phyloP scores from a whole-genome alignment of 495 filamentous ascomycete species.

The Chaetomium cochliodes region DNA sequence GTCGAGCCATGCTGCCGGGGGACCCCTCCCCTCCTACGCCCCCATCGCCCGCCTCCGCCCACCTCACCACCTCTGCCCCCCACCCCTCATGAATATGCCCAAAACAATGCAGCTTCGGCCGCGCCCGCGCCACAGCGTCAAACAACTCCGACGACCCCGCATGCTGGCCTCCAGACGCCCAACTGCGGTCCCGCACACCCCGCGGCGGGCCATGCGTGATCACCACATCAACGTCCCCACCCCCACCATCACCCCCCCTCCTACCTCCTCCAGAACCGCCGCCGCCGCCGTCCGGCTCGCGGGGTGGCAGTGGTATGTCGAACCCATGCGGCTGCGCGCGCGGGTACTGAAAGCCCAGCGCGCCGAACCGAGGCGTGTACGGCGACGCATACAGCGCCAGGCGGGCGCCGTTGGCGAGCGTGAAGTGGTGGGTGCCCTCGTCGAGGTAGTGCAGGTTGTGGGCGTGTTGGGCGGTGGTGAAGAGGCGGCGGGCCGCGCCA shows the following conservation, averaged over 20 bases:
- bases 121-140: slow-evolving; percentile 49
- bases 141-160: slow-evolving; percentile 61
- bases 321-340: slow-evolving; percentile 39
- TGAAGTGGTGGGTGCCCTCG: slow-evolving; percentile 60
- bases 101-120: slow-evolving; percentile 65
- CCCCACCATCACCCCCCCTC: too few species aligned
- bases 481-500: not conserved
- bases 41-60: slow-evolving; percentile 44
- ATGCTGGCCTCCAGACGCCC: slow-evolving; percentile 31
- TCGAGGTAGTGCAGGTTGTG: slow-evolving; percentile 59
- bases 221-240: slow-evolving; percentile 55
- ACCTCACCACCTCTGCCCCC: slow-evolving; percentile 62
- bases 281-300: too few species aligned
- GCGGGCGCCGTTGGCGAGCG: slow-evolving; percentile 55
- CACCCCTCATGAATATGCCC: slow-evolving; percentile 75
- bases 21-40: slow-evolving; percentile 32
- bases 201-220: slow-evolving; percentile 74
- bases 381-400: slow-evolving; percentile 70
- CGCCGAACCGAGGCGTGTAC: slow-evolving; percentile 57
- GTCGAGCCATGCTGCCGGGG: slow-evolving; percentile 27
- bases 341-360: slow-evolving; percentile 65
- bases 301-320: slow-evolving; percentile 43
- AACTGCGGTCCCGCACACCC: slow-evolving; percentile 54
- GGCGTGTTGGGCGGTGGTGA: not conserved
- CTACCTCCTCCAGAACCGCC: too few species aligned